Evolutionary conservation across 2,329 filamentous ascomycete species (phyloP), one percentile per base, ranked within the genome.

Genomic region (Ophiostoma ips): DNA sequence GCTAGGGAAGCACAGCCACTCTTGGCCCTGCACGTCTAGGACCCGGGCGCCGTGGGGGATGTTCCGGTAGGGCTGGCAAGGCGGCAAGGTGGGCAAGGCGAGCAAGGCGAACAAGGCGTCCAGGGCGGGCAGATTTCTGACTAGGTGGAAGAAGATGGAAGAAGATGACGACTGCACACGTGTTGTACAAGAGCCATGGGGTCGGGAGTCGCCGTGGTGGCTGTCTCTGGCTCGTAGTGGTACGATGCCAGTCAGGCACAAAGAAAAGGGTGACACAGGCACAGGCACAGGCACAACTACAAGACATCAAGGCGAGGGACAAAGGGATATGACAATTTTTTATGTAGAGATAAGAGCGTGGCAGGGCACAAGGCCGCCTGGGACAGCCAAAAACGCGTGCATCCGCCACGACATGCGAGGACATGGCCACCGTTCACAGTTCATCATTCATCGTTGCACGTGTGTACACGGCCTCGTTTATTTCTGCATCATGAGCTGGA

Each of bases 401-500:
- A 43, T 40, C 53, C 52, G 52, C 49, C 43, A 44, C 38, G 50
- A 40, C 37, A 55, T 49, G 46, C 49, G 33, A 46, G n/a, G 40
- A 50, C 49, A 41, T 46, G 50, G 47, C 50, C 40, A 40, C 48
- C 50, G 40, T 48, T 33, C 38, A 43, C 19, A 41, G 40, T 43
- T 46, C 31, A 41, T 48, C 50, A 45, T 50, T 46, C 16, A 47
- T 48, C 50, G 35, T 48, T 24, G 40, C 30, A 40, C 37, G 46
- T 30, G 33, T n/a, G 24, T 18, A 12, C 24, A 28, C 34, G 31
- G 21, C 31, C 46, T 21, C 34, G 47, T 49, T 75, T 86, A 90
- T 76, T 90, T 90, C 77, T 92, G 86, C 86, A 92, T 90, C 86
- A 92, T 92, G 65, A 92, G 81, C 72, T 92, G 86, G 60, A 92